These are phyloP conservation scores for Cotoneaster glaucophyllus DNA, from an alignment of 306 rosid species.

Conservation along the genomic window DNA sequence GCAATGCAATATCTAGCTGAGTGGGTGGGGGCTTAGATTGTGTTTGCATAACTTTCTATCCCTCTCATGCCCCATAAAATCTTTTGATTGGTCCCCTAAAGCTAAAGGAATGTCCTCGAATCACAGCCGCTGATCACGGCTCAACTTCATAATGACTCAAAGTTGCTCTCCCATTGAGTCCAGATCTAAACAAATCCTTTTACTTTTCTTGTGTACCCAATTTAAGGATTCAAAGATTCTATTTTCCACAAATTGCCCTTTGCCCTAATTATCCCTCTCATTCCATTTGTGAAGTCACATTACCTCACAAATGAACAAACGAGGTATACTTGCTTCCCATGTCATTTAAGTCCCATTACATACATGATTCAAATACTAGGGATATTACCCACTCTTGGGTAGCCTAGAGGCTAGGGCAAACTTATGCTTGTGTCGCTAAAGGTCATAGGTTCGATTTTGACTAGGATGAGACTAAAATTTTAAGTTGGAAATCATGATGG, in stretches of 20 bases:
- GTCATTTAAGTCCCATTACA: not conserved
- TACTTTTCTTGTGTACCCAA: not conserved
- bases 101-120: constrained; percentile 13
- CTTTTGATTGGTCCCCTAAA: constrained; percentile 11
- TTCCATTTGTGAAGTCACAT: constrained; percentile 22
- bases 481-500: too few relatives aligned
- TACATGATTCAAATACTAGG: not conserved
- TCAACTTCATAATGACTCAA: constrained; percentile 20
- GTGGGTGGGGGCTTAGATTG: constrained; percentile 4
- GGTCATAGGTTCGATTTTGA: too few relatives aligned
- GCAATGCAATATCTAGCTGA: not conserved
- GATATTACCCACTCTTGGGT: too few relatives aligned
- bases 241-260: constrained; percentile 19
- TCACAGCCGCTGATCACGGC: constrained; percentile 62
- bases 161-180: not conserved
- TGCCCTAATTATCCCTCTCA: not conserved
- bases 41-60: not conserved
- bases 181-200: not conserved
- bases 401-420: too few relatives aligned
- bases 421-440: too few relatives aligned
- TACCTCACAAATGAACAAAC: constrained; percentile 1
- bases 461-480: too few relatives aligned
- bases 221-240: not conserved
- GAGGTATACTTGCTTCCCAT: not conserved
- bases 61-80: constrained; percentile 12